These are phyloP conservation scores for Amanita pallidorosea DNA, from an alignment of 768 basidiomycete species.

Conservation along the genomic window DNA sequence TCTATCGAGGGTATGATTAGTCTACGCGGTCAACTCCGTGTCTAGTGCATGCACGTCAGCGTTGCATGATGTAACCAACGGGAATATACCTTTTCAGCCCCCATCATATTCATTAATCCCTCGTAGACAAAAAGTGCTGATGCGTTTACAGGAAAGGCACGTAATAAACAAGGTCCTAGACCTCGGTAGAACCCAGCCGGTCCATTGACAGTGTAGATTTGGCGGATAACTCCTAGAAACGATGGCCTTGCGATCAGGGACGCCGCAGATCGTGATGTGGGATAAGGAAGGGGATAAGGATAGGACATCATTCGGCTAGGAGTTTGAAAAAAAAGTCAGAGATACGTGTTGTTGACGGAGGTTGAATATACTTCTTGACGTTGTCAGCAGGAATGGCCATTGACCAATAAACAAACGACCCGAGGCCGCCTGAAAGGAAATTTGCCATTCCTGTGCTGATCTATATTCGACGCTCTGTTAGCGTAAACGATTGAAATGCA, in stretches of 20 bases:
- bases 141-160: slow-evolving; percentile 74
- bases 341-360: slow-evolving; percentile 1
- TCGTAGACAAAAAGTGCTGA: slow-evolving; percentile 75
- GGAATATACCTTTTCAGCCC: slow-evolving; percentile 49
- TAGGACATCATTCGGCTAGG: slow-evolving; percentile 56
- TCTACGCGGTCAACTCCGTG: slow-evolving; percentile 6
- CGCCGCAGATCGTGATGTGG: slow-evolving; percentile 17
- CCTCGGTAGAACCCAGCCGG: slow-evolving; percentile 53
- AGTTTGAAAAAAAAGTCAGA: not conserved
- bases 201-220: slow-evolving; percentile 45
- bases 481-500: slow-evolving; percentile 1
- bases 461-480: slow-evolving; percentile 18
- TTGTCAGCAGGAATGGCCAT: slow-evolving; percentile 72
- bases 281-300: slow-evolving; percentile 35
- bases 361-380: slow-evolving; percentile 54
- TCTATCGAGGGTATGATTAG: not conserved
- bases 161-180: slow-evolving; percentile 52
- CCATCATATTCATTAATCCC: slow-evolving; percentile 52
- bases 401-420: slow-evolving; percentile 54
- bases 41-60: slow-evolving; percentile 3
- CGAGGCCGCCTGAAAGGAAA: slow-evolving; percentile 56
- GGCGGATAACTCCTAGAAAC: slow-evolving; percentile 36
- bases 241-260: slow-evolving; percentile 26
- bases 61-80: slow-evolving; percentile 16
- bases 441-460: slow-evolving; percentile 51